Evolutionary conservation across 2,329 filamentous ascomycete genomes (phyloP).

Genomic region (Cylindrodendrum hubeiense): DNA sequence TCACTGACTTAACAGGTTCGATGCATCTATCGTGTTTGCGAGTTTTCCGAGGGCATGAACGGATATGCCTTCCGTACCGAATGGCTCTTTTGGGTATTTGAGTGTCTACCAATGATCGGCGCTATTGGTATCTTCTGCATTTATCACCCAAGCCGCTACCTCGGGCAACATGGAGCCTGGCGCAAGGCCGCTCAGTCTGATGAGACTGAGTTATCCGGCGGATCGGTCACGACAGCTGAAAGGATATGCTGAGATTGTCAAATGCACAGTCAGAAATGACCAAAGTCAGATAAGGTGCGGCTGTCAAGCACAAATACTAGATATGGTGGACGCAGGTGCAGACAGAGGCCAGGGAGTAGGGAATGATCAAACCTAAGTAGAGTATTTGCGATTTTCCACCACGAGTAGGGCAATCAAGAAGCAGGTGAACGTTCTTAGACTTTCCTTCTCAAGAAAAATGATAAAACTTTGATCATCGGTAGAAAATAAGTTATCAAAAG

Average conservation of each 20-base stretch:
- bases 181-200: conserved; percentile 9
- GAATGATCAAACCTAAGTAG: not conserved
- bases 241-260: not conserved
- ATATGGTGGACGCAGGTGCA: not conserved
- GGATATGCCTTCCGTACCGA: conserved; percentile 63
- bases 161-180: conserved; percentile 40
- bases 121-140: conserved; percentile 62
- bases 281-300: not conserved
- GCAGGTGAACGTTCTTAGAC: too few relatives aligned
- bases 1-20: conserved; percentile 52
- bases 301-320: not conserved
- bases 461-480: too few relatives aligned
- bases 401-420: too few relatives aligned
- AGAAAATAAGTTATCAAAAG: not conserved
- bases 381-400: not conserved
- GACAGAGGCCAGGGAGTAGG: too few relatives aligned
- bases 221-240: not conserved
- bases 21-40: conserved; percentile 65
- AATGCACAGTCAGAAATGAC: not conserved
- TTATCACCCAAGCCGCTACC: conserved; percentile 59
- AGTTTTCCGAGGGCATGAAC: conserved; percentile 64
- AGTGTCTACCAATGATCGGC: conserved; percentile 60
- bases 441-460: too few relatives aligned
- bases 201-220: conserved; percentile 20
- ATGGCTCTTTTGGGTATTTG: conserved; percentile 66